Conservation (phyloP, 345 rosid genomes). For the Sisymbrium irio region DNA sequence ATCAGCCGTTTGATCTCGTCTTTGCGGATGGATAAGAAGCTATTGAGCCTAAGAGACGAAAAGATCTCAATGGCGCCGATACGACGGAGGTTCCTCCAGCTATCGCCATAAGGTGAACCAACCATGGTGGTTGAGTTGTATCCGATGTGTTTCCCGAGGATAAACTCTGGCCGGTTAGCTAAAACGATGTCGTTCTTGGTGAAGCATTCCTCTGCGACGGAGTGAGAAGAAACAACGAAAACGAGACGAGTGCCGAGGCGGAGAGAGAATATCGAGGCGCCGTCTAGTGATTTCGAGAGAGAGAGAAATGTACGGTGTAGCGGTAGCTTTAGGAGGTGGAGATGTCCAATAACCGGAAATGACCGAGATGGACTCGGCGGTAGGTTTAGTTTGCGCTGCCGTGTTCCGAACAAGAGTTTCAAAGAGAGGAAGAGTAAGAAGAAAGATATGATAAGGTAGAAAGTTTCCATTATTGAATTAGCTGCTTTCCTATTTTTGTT, state of each 20-base stretch:
- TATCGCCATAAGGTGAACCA: conserved; percentile 40
- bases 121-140: conserved; percentile 40
- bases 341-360: conserved; percentile 23
- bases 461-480: background rate
- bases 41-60: conserved; percentile 40
- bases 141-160: conserved; percentile 29
- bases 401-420: background rate
- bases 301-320: conserved; percentile 21
- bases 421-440: conserved; percentile 9
- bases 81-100: conserved; percentile 59
- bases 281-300: conserved; percentile 27
- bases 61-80: conserved; percentile 41
- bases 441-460: background rate
- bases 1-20: conserved; percentile 41
- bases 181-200: conserved; percentile 42
- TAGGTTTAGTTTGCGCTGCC: conserved; percentile 24
- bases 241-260: conserved; percentile 42
- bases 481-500: background rate
- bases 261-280: conserved; percentile 41
- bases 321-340: conserved; percentile 32
- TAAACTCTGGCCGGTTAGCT: conserved; percentile 40
- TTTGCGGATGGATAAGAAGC: conserved; percentile 22
- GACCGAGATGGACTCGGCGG: conserved; percentile 43
- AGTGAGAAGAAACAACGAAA: conserved; percentile 39
- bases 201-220: conserved; percentile 42